A percentile compares a stretch with the other conserved stretches of the same genome.
Conservation (phyloP, 192 early-diverging fungal genomes). For the Umbelopsis sp. region DNA sequence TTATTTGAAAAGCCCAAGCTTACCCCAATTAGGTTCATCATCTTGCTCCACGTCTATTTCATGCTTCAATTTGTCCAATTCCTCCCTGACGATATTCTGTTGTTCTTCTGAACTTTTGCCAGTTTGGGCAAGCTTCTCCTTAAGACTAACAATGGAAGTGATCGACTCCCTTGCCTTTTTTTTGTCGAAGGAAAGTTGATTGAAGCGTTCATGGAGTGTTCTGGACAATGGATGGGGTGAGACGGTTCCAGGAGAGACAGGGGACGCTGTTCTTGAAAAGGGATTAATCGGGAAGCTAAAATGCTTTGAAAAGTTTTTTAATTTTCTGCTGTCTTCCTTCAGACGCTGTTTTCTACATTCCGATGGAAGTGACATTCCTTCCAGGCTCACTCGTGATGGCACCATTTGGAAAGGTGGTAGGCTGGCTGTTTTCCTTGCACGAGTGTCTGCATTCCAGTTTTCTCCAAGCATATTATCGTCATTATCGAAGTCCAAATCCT, state of each 20-base stretch:
- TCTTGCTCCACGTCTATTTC: slow-evolving; percentile 1
- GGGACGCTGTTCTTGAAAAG: background rate
- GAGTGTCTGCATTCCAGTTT: background rate
- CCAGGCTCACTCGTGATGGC: background rate
- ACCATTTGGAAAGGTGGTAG: background rate
- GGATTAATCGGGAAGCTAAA: slow-evolving; percentile 12
- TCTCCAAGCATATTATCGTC: background rate
- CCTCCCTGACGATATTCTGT: background rate
- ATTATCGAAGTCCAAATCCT: background rate
- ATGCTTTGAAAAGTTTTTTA: background rate
- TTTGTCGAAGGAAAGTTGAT: background rate
- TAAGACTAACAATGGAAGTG: background rate
- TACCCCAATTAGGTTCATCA: slow-evolving; percentile 7
- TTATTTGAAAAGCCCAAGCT: too few relatives aligned
- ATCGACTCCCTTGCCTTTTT: slow-evolving; percentile 10
- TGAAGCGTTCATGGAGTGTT: background rate
- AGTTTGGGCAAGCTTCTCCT: background rate
- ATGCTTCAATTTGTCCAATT: background rate
- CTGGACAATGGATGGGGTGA: background rate
- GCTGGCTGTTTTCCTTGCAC: background rate
- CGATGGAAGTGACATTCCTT: background rate
- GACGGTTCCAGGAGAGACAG: background rate
- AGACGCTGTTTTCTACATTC: background rate
- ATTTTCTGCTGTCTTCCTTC: background rate
- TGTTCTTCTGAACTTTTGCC: slow-evolving; percentile 6